Evolutionary conservation across 345 rosid species (phyloP), one percentile per base, ranked within the genome.

Genomic region (Trapa incisa): DNA sequence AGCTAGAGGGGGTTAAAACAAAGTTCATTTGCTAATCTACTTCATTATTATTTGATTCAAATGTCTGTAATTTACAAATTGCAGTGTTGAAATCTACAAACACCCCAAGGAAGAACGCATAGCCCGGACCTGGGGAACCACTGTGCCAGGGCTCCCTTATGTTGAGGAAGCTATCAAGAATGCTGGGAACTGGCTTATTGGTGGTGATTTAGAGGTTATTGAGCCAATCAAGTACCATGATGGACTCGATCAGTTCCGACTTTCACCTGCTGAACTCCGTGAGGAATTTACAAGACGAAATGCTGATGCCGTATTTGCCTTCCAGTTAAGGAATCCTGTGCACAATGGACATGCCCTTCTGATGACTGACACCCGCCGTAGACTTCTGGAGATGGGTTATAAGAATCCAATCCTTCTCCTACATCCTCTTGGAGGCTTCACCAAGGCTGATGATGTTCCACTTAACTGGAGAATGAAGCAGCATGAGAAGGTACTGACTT

Each of bases 381-480:
- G 96, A 48, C 97, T 93, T 72, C 97, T 93, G 54, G 96, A 93
- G 65, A 88, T 90, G 96, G 98, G 98, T 43, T 93, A 87, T 73
- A 78, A 87, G 82, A 93, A 93, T 39, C 98, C 98, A 64, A 73
- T 90, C 67, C 97, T 93, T 72, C 71, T 93, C 82, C 98, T 93
- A 67, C 89, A 93, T 81, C 98, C 98, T 2, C 73, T 93, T 39
- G 98, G 98, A 70, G 98, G 98, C 67, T 93, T 77, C 77, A 93
- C 97, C 3, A 93, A 93, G 76, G 97, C 95, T 65, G 97, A 93
- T 77, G 98, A 93, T 82, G 98, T 93, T 79, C 97, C 98, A 50
- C 83, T 93, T 12, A 87, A 86, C 70, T 93, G 97, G 98, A 80
- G 97, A 70, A 93, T 93, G 98, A 88, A 77, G 74, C 98, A 93